Conservation (phyloP, 805 yeast genomes). For the Yamadazyma kitorensis region DNA sequence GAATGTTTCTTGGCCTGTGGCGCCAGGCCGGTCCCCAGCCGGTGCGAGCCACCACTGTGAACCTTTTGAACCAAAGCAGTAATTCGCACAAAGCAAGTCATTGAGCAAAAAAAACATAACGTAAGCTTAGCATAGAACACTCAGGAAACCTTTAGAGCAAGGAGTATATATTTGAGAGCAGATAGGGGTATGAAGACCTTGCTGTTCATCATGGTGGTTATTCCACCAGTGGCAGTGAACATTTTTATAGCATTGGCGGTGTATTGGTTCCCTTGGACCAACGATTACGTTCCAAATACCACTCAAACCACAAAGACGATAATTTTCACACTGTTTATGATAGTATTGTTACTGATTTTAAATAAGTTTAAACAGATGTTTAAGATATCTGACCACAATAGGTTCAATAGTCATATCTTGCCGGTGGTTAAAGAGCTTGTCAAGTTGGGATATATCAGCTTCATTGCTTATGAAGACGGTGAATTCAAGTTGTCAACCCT, state of each 20-base stretch:
- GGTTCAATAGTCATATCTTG: slow-evolving; percentile 10
- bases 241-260: slow-evolving; percentile 1
- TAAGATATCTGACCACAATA: slow-evolving; percentile 5
- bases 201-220: no score
- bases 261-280: slow-evolving; percentile 1
- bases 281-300: slow-evolving; percentile 5
- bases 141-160: no score
- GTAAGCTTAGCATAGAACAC: no score
- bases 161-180: no score
- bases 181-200: no score
- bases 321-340: slow-evolving; percentile 7
- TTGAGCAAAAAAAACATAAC: no score
- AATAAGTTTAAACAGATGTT: slow-evolving; percentile 10
- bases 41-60: no score
- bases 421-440: slow-evolving; percentile 10
- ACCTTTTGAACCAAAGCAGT: no score
- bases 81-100: no score
- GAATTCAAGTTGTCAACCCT: slow-evolving; percentile 1
- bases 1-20: no score
- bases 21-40: no score
- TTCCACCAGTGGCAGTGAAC: no score
- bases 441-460: slow-evolving; percentile 9
- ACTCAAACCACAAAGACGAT: slow-evolving; percentile 7
- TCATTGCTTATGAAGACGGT: slow-evolving; percentile 9
- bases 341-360: slow-evolving; percentile 7